Evolutionary conservation across 2,329 filamentous ascomycete species (phyloP), one percentile per base, ranked within the genome.

Genomic region (Hyphodiscus sp.): DNA sequence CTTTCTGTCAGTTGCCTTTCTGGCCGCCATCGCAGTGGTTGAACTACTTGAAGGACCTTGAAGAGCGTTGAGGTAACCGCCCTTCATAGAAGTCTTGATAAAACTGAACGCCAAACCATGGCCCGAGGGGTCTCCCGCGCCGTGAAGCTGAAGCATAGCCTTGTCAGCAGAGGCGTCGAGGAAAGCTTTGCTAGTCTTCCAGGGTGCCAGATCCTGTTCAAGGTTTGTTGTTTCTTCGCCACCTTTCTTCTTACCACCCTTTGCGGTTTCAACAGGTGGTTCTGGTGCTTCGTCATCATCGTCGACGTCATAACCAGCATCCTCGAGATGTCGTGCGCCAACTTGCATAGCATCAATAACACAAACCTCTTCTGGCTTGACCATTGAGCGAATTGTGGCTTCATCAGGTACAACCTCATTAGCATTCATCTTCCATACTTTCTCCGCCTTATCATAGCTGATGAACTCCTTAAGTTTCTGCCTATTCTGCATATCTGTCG

Each of bases 391-490:
- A 57, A 97, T 86, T 1, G 82, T 82, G 20, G 87, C 81, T 65
- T 92, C 87, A 55, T 95, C 90, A 13, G 91, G 89, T 20, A 94
- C 76, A 0, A 81, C 76, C 61, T 96, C 88, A 20, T 82, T 82
- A 9, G 82, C 75, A 49, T 81, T 82, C 58, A 95, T 80, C 26
- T 86, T 83, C 94, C 94, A 99, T 60, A 79, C 74, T 65, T 91
- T 91, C 50, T 85, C 81, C 18, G 91, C 87, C 65, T 95, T 91
- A 65, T 94, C 87, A 67, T 96, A 97, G 47, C 84, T 80, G 62
- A 99, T 84, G 69, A 99, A 97, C 64, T 99, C 94, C 65, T 96
- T 94, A 73, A 99, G 85, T 71, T 97, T 96, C 65, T 95, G 91
- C 33, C 94, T 83, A 63, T 96, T 97, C 67, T 97, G 92, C 52